These are phyloP conservation scores for Trichoderma sp. DNA, from an alignment of 2,329 filamentous ascomycete species.

Conservation along the genomic window DNA sequence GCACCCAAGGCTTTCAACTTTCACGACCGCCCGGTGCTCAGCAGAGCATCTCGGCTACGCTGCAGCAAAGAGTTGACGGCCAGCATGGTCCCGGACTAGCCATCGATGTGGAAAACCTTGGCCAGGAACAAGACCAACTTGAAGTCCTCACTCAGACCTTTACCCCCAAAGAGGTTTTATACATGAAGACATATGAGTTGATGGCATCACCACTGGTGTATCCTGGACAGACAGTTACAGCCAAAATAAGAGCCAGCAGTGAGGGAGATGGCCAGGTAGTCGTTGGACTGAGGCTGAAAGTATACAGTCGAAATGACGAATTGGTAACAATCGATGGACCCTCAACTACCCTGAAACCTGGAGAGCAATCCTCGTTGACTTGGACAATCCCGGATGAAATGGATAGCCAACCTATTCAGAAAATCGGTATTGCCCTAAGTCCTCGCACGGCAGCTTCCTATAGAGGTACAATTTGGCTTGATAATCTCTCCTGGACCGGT, in stretches of 20 bases:
- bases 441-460: neutral
- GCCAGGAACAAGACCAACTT: neutral
- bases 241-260: neutral
- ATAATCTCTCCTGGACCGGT: slow-evolving; percentile 19
- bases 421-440: slow-evolving; percentile 11
- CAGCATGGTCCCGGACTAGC: neutral
- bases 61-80: neutral
- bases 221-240: slow-evolving; percentile 15
- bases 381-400: slow-evolving; percentile 20
- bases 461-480: slow-evolving; percentile 19
- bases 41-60: neutral
- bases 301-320: slow-evolving; percentile 11
- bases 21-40: slow-evolving; percentile 23
- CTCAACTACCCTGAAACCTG: neutral
- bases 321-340: neutral
- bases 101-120: neutral
- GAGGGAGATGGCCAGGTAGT: neutral
- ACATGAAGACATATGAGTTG: slow-evolving; percentile 20
- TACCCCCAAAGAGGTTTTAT: slow-evolving; percentile 17
- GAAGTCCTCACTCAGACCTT: slow-evolving; percentile 22
- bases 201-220: slow-evolving; percentile 24
- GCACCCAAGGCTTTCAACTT: slow-evolving; percentile 37
- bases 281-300: slow-evolving; percentile 7
- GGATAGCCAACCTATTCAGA: slow-evolving; percentile 21
- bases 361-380: neutral